Percentiles rank a stretch among this genome's conserved stretches.
These are phyloP conservation scores for Clathrus columnatus DNA, from an alignment of 768 basidiomycete species.

Conservation along the genomic window DNA sequence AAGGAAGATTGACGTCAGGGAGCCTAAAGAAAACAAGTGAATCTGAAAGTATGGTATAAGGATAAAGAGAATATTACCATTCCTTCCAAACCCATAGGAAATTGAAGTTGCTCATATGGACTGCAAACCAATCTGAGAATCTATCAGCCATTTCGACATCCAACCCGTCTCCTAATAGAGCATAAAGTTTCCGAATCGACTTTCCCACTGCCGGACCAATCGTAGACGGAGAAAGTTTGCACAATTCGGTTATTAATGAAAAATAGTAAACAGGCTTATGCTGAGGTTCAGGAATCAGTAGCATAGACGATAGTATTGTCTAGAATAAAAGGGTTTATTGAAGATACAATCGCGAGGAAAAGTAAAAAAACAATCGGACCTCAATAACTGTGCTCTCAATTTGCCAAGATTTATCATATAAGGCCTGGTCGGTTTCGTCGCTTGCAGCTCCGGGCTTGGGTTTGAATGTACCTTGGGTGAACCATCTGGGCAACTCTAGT, in stretches of 20 bases:
- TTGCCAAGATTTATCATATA: constrained; percentile 65
- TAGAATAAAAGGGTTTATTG: constrained; percentile 22
- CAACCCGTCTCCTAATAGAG: constrained; percentile 69
- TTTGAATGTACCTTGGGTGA: constrained; percentile 75
- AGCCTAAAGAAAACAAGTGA: constrained; percentile 44
- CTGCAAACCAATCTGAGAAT: constrained; percentile 91
- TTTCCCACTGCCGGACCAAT: constrained; percentile 96
- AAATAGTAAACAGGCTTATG: constrained; percentile 82
- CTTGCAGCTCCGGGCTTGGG: constrained; percentile 56
- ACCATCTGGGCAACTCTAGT: constrained; percentile 82
- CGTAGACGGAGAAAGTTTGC: constrained; percentile 86
- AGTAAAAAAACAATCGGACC: constrained; percentile 30
- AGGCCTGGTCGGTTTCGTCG: constrained; percentile 36
- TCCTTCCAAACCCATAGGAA: constrained; percentile 99
- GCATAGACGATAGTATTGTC: constrained; percentile 64
- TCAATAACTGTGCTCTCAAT: constrained; percentile 85
- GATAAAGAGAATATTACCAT: constrained; percentile 39
- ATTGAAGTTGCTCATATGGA: constrained; percentile 95
- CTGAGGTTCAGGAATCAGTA: constrained; percentile 68
- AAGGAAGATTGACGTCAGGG: constrained; percentile 64
- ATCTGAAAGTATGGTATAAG: background rate
- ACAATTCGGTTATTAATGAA: constrained; percentile 83
- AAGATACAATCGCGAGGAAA: background rate
- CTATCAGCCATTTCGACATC: constrained; percentile 77
- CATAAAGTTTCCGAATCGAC: constrained; percentile 82